These are phyloP conservation scores for Aspergillus piperis DNA, from an alignment of 2,329 filamentous ascomycete genomes.

Conservation along the genomic window DNA sequence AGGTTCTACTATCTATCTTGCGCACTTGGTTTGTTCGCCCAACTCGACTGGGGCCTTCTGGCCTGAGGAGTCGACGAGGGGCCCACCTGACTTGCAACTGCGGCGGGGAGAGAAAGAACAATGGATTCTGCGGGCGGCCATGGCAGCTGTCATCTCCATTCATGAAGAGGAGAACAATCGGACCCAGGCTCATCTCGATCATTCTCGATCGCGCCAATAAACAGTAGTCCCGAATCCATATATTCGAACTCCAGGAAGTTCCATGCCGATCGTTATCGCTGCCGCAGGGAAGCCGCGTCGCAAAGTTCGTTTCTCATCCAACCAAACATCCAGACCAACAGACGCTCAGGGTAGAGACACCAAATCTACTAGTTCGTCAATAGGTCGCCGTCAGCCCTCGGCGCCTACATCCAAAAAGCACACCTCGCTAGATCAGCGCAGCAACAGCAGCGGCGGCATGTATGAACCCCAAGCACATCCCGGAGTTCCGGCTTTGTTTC, in stretches of 20 bases:
- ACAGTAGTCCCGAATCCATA: neutral
- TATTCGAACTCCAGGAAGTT: neutral
- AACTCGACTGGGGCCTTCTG: slow-evolving; percentile 12
- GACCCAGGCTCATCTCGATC: neutral
- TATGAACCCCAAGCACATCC: slow-evolving; percentile 24
- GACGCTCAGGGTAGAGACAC: slow-evolving; percentile 11
- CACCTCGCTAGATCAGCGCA: slow-evolving; percentile 8
- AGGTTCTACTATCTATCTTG: slow-evolving; percentile 5
- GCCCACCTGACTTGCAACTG: neutral
- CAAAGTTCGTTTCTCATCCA: slow-evolving; percentile 41
- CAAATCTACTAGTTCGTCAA: slow-evolving; percentile 14
- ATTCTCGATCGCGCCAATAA: neutral
- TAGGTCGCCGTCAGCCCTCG: slow-evolving; percentile 20
- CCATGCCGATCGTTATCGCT: slow-evolving; percentile 36
- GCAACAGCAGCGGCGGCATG: slow-evolving; percentile 22
- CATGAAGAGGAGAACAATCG: slow-evolving; percentile 14
- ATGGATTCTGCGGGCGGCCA: slow-evolving; percentile 12
- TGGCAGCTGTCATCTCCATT: slow-evolving; percentile 4
- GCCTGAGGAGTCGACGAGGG: neutral
- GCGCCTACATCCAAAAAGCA: slow-evolving; percentile 13
- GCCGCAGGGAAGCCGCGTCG: slow-evolving; percentile 38
- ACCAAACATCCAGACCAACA: slow-evolving; percentile 23
- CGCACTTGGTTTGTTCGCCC: slow-evolving; percentile 18
- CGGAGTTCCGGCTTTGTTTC: slow-evolving; percentile 44
- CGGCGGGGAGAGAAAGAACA: slow-evolving; percentile 17